phyloP scores from a whole-genome alignment of 805 yeast genomes.

The Kluyveromyces wickerhamii region DNA sequence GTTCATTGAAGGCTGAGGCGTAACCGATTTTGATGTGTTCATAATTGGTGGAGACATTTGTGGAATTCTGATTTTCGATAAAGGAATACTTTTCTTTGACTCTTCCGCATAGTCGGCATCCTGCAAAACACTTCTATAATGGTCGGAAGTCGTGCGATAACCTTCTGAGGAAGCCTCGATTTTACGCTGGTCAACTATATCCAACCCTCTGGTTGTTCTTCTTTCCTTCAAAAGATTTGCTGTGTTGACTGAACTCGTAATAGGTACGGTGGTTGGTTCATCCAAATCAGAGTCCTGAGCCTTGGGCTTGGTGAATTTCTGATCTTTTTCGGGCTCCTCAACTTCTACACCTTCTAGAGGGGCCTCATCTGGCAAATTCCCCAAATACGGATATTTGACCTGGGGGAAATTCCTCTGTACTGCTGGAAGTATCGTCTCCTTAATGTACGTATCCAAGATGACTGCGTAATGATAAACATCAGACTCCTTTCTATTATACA shows the following conservation, averaged over 20 bases:
- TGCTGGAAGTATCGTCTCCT: conserved; percentile 30
- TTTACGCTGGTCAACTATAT: neutral
- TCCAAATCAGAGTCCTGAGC: neutral
- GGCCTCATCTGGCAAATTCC: conserved; percentile 53
- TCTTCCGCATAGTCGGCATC: conserved; percentile 8
- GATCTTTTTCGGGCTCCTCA: conserved; percentile 22
- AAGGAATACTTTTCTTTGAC: conserved; percentile 7
- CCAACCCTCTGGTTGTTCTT: neutral
- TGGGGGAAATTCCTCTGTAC: conserved; percentile 29
- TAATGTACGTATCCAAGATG: conserved; percentile 36
- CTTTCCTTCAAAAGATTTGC: neutral
- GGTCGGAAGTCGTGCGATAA: neutral
- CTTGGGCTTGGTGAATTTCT: conserved; percentile 1
- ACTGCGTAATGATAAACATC: conserved; percentile 61
- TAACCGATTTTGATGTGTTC: conserved; percentile 15
- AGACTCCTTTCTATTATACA: conserved; percentile 67
- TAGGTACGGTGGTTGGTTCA: neutral
- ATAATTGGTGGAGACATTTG: conserved; percentile 6
- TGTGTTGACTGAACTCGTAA: neutral
- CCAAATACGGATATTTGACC: conserved; percentile 43
- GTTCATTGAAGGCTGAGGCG: conserved; percentile 19
- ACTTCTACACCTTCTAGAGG: conserved; percentile 30
- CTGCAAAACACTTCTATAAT: neutral
- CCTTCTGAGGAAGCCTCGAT: neutral
- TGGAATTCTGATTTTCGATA: conserved; percentile 9